These are phyloP conservation scores for Lactifluus hygrophoroides DNA, from an alignment of 768 basidiomycete species.

Conservation along the genomic window DNA sequence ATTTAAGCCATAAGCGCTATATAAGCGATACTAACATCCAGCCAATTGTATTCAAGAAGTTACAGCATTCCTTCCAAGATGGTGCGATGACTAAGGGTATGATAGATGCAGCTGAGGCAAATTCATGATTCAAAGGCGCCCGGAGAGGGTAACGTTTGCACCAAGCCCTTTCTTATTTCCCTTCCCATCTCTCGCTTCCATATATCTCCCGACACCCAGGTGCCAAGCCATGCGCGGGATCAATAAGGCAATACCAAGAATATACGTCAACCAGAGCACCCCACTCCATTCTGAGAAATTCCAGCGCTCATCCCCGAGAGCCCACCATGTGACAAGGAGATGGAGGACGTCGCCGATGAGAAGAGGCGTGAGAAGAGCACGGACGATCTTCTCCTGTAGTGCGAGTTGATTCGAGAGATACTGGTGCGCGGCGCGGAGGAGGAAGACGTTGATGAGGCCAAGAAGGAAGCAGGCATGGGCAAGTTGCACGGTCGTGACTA, in stretches of 20 bases:
- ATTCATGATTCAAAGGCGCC: neutral
- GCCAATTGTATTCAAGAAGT: too few species aligned
- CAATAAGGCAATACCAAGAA: slow-evolving; percentile 55
- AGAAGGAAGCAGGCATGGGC: slow-evolving; percentile 71
- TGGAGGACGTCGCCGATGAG: slow-evolving; percentile 63
- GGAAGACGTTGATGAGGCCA: slow-evolving; percentile 60
- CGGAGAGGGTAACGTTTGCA: neutral
- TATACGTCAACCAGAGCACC: slow-evolving; percentile 59
- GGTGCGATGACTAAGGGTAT: neutral
- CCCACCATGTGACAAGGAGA: slow-evolving; percentile 62
- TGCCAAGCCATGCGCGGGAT: slow-evolving; percentile 69
- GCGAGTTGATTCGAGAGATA: slow-evolving; percentile 51
- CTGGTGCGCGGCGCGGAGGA: slow-evolving; percentile 51
- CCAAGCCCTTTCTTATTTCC: neutral
- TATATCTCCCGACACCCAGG: slow-evolving; percentile 65
- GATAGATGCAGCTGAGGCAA: too few species aligned
- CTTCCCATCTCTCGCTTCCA: slow-evolving; percentile 50
- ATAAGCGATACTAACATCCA: too few species aligned
- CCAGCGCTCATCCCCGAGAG: slow-evolving; percentile 64
- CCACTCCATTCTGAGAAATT: slow-evolving; percentile 52
- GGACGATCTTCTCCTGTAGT: slow-evolving; percentile 65
- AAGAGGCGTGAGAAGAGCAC: slow-evolving; percentile 56
- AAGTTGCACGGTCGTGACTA: slow-evolving; percentile 66
- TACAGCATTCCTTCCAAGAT: neutral
- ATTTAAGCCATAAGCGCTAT: too few species aligned